These are phyloP conservation scores for Marasmius tenuissimus DNA, from an alignment of 1,284 basidiomycete species.

Conservation along the genomic window DNA sequence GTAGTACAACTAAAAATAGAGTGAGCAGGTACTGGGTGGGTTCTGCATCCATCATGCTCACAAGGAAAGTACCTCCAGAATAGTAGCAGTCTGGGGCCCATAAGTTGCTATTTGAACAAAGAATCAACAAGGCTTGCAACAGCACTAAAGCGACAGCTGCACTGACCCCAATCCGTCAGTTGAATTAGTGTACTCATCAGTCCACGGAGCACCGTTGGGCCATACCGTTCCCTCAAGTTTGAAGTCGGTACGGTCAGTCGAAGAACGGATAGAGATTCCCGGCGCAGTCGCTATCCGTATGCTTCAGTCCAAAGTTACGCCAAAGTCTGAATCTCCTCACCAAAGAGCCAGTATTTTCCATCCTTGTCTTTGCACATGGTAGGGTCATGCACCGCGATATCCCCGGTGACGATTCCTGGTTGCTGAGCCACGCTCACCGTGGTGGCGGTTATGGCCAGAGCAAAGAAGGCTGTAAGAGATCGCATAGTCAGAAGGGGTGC, in stretches of 20 bases:
- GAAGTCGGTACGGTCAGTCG: constrained; percentile 50
- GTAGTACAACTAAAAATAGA: constrained; percentile 36
- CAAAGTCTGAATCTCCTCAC: constrained; percentile 26
- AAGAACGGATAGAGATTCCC: constrained; percentile 53
- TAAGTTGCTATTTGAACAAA: constrained; percentile 27
- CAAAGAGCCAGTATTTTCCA: constrained; percentile 54
- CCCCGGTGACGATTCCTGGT: constrained; percentile 19
- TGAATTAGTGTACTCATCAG: constrained; percentile 48
- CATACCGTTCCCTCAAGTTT: constrained; percentile 48
- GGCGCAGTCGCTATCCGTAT: constrained; percentile 39
- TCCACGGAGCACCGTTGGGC: constrained; percentile 49
- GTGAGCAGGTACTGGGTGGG: not conserved
- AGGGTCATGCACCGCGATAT: constrained; percentile 34
- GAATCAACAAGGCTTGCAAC: not conserved
- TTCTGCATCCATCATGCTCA: constrained; percentile 19
- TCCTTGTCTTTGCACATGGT: constrained; percentile 51
- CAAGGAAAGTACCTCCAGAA: constrained; percentile 43
- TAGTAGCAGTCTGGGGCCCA: constrained; percentile 59
- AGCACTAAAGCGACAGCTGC: not conserved
- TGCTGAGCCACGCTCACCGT: not conserved
- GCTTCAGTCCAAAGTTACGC: not conserved
- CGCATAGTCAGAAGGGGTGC: not conserved
- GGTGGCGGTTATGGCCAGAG: not conserved
- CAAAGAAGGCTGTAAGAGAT: not conserved
- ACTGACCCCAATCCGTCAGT: constrained; percentile 40